Evolutionary conservation across 1,284 basidiomycete genomes (phyloP).

Genomic region (Cutaneotrichosporon curvatum): DNA sequence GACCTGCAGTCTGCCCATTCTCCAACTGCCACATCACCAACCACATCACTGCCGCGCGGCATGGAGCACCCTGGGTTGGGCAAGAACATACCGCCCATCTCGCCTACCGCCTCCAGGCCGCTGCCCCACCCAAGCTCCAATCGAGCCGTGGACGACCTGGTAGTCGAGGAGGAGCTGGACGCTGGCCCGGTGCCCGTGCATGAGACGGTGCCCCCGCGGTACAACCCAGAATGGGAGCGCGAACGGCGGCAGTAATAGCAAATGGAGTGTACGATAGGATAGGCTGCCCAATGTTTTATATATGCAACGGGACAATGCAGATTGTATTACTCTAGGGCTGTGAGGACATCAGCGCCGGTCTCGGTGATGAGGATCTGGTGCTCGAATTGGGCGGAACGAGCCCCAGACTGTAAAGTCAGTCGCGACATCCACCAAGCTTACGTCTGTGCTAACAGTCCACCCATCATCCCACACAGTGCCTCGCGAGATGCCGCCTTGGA

Average conservation of each 20-base stretch:
- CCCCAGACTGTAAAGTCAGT: constrained; percentile 49
- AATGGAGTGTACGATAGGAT: neutral
- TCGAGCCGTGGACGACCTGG: too few species aligned
- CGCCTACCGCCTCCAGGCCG: too few species aligned
- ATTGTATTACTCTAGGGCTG: too few species aligned
- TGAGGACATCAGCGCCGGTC: constrained; percentile 60
- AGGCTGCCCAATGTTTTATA: too few species aligned
- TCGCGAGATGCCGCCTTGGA: constrained; percentile 61
- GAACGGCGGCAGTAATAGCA: neutral
- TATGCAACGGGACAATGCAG: too few species aligned
- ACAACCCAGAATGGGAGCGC: constrained; percentile 2
- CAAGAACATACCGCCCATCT: too few species aligned
- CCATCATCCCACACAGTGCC: constrained; percentile 77
- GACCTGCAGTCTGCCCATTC: neutral
- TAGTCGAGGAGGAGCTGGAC: too few species aligned
- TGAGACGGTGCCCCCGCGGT: neutral
- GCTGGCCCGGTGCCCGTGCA: too few species aligned
- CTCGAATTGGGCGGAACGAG: constrained; percentile 74
- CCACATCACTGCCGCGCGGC: too few species aligned
- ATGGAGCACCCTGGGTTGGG: too few species aligned
- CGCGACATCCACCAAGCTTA: constrained; percentile 37
- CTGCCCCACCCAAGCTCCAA: too few species aligned
- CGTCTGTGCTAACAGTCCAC: constrained; percentile 79
- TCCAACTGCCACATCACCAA: too few species aligned
- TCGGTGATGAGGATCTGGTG: constrained; percentile 80